Percentiles rank a stretch among this genome's conserved stretches.
Conservation (phyloP, 768 basidiomycete species). For the Coprinellus micaceus region DNA sequence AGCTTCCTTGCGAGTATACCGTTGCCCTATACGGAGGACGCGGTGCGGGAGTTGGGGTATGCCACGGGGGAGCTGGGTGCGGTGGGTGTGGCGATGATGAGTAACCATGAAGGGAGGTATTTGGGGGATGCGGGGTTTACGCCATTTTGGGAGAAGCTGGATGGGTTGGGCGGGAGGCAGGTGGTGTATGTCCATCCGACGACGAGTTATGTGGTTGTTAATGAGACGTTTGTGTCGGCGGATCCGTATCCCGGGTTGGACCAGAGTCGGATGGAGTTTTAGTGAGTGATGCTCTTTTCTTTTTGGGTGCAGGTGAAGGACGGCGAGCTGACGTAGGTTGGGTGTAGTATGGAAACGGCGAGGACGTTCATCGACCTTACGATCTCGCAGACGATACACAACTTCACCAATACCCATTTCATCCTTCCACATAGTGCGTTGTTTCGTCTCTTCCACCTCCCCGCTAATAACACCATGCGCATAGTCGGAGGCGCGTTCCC, state of each 20-base stretch:
- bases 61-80: conserved; percentile 31
- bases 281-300: conserved; percentile 22
- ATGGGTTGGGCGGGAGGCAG: conserved; percentile 22
- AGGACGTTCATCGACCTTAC: conserved; percentile 30
- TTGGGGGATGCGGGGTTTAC: conserved; percentile 27
- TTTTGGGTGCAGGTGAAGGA: too few relatives aligned
- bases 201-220: conserved; percentile 26
- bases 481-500: conserved; percentile 34
- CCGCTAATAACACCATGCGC: not conserved
- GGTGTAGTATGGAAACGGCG: conserved; percentile 27
- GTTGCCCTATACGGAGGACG: conserved; percentile 30
- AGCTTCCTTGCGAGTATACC: conserved; percentile 34
- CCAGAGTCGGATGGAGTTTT: conserved; percentile 33
- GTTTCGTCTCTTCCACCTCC: not conserved
- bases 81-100: conserved; percentile 29
- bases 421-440: conserved; percentile 32
- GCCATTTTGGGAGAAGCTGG: conserved; percentile 31
- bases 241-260: conserved; percentile 27
- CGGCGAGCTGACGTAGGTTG: too few relatives aligned
- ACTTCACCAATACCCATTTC: conserved; percentile 32
- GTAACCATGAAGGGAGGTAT: conserved; percentile 31
- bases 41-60: conserved; percentile 30
- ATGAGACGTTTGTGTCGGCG: conserved; percentile 25
- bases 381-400: conserved; percentile 25
- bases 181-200: conserved; percentile 32